A percentile compares a stretch with the other conserved stretches of the same genome.
These are phyloP conservation scores for Epichloe gansuensis DNA, from an alignment of 2,329 filamentous ascomycete species.

Conservation along the genomic window DNA sequence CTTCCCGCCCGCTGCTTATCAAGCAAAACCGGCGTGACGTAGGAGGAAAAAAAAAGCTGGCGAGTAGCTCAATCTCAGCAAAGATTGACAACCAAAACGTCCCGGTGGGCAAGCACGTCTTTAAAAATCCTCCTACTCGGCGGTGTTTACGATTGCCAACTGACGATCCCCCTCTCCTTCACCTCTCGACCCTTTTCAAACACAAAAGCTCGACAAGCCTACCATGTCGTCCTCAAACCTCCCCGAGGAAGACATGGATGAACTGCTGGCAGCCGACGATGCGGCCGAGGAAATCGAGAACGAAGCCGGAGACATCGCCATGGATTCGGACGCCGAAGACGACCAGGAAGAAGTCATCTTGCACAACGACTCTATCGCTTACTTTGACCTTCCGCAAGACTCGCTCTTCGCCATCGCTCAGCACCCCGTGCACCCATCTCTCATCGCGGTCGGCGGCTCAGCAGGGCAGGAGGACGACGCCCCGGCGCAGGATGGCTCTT, in stretches of 20 bases:
- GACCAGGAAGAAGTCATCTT: slow-evolving; percentile 62
- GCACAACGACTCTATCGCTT: slow-evolving; percentile 84
- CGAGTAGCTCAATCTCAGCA: background rate
- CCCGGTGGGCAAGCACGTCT: background rate
- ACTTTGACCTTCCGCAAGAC: slow-evolving; percentile 84
- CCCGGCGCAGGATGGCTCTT: slow-evolving; percentile 76
- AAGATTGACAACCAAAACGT: background rate
- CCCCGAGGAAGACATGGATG: slow-evolving; percentile 12
- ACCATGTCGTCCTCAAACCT: slow-evolving; percentile 21
- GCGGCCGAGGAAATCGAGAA: slow-evolving; percentile 31
- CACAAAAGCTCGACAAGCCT: background rate
- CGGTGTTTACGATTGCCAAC: background rate
- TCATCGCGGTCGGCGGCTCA: slow-evolving; percentile 77
- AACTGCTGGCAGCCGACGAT: slow-evolving; percentile 7
- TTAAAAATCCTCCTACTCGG: background rate
- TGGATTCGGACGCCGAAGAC: slow-evolving; percentile 63
- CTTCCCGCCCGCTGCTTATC: slow-evolving; percentile 6
- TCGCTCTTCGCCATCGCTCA: slow-evolving; percentile 92
- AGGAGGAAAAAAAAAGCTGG: background rate
- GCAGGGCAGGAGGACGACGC: slow-evolving; percentile 46
- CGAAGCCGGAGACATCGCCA: slow-evolving; percentile 61
- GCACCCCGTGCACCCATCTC: slow-evolving; percentile 64
- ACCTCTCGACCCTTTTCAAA: background rate
- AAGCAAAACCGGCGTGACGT: slow-evolving; percentile 3
- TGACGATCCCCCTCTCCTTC: background rate